These are phyloP conservation scores for Tetrahymena borealis DNA, from an alignment of 73 alveolate species.

Conservation along the genomic window DNA sequence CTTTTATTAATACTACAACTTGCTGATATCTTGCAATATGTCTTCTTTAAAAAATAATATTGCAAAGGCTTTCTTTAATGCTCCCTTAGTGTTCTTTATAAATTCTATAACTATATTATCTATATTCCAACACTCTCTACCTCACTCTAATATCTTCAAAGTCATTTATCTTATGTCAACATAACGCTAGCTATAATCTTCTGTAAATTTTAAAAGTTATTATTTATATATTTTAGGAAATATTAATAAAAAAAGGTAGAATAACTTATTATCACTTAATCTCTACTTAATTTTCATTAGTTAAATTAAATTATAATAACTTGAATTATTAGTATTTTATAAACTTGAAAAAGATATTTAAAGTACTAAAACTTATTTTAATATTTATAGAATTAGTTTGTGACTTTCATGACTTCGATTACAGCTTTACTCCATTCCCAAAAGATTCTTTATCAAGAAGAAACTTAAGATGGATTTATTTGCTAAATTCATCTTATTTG, in stretches of 20 bases:
- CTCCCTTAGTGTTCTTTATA: not conserved
- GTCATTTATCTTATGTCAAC: not conserved
- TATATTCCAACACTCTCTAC: not conserved
- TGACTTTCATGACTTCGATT: not conserved
- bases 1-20: not conserved
- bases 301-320: no score
- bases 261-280: not conserved
- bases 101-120: not conserved
- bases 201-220: not conserved
- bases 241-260: not conserved
- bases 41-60: not conserved
- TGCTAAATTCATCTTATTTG: not conserved
- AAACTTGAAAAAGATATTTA: no score
- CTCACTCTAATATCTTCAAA: not conserved
- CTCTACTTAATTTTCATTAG: no score
- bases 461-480: not conserved
- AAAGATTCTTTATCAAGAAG: not conserved
- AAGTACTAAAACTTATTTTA: no score
- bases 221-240: not conserved
- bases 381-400: not conserved
- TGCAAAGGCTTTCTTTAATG: not conserved
- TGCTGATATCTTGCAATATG: not conserved
- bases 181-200: not conserved
- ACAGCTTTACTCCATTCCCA: not conserved
- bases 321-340: no score